Conservation (phyloP, 768 basidiomycete species). For the Trametes punicea region DNA sequence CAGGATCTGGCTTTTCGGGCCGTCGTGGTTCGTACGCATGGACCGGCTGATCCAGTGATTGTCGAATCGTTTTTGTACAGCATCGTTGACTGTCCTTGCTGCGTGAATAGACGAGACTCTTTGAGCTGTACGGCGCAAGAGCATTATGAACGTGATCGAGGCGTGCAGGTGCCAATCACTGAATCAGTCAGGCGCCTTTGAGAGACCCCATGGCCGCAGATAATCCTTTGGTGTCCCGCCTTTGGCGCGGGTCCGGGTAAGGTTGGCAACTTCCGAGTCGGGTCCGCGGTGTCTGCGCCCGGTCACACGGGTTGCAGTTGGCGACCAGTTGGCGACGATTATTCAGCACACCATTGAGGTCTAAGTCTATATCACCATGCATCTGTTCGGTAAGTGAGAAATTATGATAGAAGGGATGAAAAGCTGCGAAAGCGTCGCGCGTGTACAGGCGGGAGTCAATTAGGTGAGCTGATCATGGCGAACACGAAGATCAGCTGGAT, state of each 20-base stretch:
- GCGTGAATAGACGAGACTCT: background rate
- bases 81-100: background rate
- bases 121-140: background rate
- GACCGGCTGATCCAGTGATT: slow-evolving; percentile 7
- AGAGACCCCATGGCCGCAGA: too few species aligned
- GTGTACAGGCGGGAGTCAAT: slow-evolving; percentile 4
- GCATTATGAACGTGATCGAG: background rate
- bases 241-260: too few species aligned
- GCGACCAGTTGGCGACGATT: too few species aligned
- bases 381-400: background rate
- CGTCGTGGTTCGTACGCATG: background rate
- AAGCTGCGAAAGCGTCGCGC: background rate
- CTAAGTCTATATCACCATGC: too few species aligned
- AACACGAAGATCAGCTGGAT: background rate
- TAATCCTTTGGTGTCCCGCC: too few species aligned
- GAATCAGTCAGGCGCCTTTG: too few species aligned
- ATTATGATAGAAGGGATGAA: too few species aligned
- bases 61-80: background rate
- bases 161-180: background rate
- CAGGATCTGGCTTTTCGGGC: background rate
- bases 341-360: too few species aligned
- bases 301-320: too few species aligned
- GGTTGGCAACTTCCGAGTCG: too few species aligned
- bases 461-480: background rate
- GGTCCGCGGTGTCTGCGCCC: too few species aligned